Evolutionary conservation across 2,329 filamentous ascomycete genomes (phyloP).

Genomic region (Sarocladium brachiariae): DNA sequence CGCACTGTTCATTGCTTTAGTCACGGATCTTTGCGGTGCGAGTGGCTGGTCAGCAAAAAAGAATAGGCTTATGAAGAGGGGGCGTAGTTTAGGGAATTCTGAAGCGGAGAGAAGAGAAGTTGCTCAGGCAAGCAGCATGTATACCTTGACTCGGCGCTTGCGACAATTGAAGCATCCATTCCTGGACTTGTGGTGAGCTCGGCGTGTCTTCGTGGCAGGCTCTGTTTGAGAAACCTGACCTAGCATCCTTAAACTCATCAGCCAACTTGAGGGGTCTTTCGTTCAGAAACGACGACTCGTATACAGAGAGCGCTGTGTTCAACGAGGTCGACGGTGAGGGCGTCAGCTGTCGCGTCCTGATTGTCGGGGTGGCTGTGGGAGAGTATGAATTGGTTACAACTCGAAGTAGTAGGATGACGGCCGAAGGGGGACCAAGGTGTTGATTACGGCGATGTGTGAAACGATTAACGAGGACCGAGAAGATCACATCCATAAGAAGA

Average conservation of each 20-base stretch:
- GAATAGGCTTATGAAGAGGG: too few relatives aligned
- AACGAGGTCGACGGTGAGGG: neutral
- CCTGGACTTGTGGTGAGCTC: constrained; percentile 13
- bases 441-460: neutral
- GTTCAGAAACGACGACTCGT: neutral
- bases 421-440: neutral
- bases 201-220: neutral
- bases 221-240: neutral
- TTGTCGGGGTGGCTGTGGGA: neutral
- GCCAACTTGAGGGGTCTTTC: neutral
- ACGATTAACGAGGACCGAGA: neutral
- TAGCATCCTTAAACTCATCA: neutral
- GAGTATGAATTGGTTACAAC: neutral
- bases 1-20: constrained; percentile 11
- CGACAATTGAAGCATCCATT: constrained; percentile 13
- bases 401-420: neutral
- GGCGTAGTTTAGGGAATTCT: too few relatives aligned
- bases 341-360: neutral
- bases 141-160: constrained; percentile 15
- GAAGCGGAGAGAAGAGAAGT: neutral
- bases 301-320: neutral
- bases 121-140: neutral
- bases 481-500: neutral
- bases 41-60: too few relatives aligned
- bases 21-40: too few relatives aligned